Conservation (phyloP, 2,329 filamentous ascomycete species). For the Graphilbum fragrans region DNA sequence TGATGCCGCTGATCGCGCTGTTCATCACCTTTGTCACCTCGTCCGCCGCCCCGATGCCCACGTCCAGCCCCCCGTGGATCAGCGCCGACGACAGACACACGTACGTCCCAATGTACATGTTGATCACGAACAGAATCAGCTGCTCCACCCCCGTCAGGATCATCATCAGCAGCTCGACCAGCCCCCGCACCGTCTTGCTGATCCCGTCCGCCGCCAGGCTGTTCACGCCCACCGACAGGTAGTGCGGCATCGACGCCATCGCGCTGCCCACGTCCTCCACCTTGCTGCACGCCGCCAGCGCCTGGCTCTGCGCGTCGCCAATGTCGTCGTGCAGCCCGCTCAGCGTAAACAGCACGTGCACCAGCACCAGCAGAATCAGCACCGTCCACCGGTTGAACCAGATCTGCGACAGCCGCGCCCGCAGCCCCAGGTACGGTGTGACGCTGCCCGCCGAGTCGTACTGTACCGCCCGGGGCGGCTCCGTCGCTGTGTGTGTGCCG, state of each 20-base stretch:
- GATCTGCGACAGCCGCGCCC: constrained; percentile 81
- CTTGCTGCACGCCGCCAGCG: constrained; percentile 77
- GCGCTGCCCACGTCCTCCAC: constrained; percentile 88
- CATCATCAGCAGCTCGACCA: constrained; percentile 69
- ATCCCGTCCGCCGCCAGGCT: constrained; percentile 69
- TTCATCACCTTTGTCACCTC: constrained; percentile 34
- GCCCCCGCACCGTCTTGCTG: constrained; percentile 64
- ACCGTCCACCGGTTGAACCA: constrained; percentile 98
- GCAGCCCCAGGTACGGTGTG: constrained; percentile 86
- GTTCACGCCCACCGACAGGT: constrained; percentile 82
- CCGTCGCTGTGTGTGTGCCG: constrained; percentile 22
- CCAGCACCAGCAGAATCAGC: constrained; percentile 73
- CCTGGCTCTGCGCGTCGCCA: constrained; percentile 63
- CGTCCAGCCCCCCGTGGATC: constrained; percentile 65
- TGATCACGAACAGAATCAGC: constrained; percentile 84
- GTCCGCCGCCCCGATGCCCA: constrained; percentile 34
- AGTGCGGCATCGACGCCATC: constrained; percentile 97
- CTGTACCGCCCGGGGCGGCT: constrained; percentile 15
- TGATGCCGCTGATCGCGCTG: constrained; percentile 36
- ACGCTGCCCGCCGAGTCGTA: constrained; percentile 52
- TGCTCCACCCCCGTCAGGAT: constrained; percentile 74
- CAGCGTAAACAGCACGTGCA: constrained; percentile 67
- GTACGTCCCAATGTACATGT: constrained; percentile 83
- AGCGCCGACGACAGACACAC: constrained; percentile 79
- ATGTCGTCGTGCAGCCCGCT: constrained; percentile 62